phyloP scores from a whole-genome alignment of 140 eudicot genomes.

The Flaveria floridana region DNA sequence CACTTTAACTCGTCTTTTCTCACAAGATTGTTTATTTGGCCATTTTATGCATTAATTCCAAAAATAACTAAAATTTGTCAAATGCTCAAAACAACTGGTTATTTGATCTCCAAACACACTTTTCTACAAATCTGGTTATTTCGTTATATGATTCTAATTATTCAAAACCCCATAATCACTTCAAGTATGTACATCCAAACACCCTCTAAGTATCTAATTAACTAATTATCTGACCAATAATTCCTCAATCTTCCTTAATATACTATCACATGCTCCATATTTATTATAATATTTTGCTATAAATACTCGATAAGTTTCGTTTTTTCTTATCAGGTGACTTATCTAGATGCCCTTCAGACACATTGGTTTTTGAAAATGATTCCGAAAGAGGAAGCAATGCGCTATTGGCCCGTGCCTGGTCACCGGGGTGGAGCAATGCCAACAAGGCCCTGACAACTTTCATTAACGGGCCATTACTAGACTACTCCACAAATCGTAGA shows the following conservation, averaged over 20 bases:
- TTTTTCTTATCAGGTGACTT: conserved; percentile 55
- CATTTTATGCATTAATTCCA: not conserved
- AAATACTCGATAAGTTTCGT: not conserved
- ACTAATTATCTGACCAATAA: not conserved
- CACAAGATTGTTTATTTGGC: not conserved
- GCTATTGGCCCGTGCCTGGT: conserved; percentile 96
- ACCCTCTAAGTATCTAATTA: not conserved
- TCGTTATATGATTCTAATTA: not conserved
- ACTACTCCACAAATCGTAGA: conserved; percentile 77
- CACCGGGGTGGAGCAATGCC: conserved; percentile 98
- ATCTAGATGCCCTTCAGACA: conserved; percentile 74
- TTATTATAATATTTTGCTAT: not conserved
- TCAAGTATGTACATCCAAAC: not conserved
- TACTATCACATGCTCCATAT: not conserved
- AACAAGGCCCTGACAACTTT: conserved; percentile 82
- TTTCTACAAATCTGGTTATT: not conserved
- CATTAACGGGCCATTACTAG: conserved; percentile 78
- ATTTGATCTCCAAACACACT: not conserved
- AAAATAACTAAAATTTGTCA: not conserved
- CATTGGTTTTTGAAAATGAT: conserved; percentile 70
- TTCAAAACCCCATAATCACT: not conserved
- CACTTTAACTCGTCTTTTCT: not conserved
- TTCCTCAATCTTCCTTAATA: not conserved
- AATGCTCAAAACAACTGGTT: not conserved
- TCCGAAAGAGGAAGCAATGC: conserved; percentile 95